Base-by-base conservation (phyloP, 495 filamentous ascomycete genomes). In the Podospora australis region DNA sequence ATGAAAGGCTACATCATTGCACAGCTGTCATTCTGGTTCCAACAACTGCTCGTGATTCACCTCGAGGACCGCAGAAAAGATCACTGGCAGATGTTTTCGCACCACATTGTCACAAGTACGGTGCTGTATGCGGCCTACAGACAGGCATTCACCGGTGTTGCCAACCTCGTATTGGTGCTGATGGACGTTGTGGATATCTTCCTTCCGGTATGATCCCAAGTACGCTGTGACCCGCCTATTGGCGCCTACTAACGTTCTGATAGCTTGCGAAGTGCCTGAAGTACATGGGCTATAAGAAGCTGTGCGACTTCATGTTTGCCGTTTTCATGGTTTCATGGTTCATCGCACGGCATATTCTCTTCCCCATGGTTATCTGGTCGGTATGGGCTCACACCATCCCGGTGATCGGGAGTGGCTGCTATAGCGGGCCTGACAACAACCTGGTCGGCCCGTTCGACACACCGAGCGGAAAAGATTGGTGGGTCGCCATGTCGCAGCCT, bases 171-270 rank as follows among this genome's bases (percentile, higher is more conserved):
- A 51, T 70, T 98, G 52, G 85, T 85, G 32, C 69, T 92, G 49
- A 97, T 97, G 92, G 92, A 98, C 58, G 74, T 95, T 32, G 87
- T 95, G 6, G 92, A 98, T 59, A 72, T 94, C 45, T 70, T 95
- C 35, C 70, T 98, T 36, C 85, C 91, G 23, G 90, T 97, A 70
- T 63, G 87, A 75, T 17, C 4, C n/a, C n/a, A 5, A 10, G n/a
- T n/a, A 6, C 10, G 6, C 30, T 38, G 5, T 23, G 29, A 39
- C 13, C 47, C 14, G 8, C 32, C 50, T 29, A n/a, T n/a, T n/a
- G n/a, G n/a, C n/a, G 39, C 32, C 5, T 20, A 54, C 44, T 34
- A 43, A 34, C 11, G 6, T 1, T 44, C 2, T 13, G 46, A 14
- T 17, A 97, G 91, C 62, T 82, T n/a, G 92, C 92, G 36, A 98